phyloP scores from a whole-genome alignment of 1,139 yeast genomes.

The Torulaspora globosa region DNA sequence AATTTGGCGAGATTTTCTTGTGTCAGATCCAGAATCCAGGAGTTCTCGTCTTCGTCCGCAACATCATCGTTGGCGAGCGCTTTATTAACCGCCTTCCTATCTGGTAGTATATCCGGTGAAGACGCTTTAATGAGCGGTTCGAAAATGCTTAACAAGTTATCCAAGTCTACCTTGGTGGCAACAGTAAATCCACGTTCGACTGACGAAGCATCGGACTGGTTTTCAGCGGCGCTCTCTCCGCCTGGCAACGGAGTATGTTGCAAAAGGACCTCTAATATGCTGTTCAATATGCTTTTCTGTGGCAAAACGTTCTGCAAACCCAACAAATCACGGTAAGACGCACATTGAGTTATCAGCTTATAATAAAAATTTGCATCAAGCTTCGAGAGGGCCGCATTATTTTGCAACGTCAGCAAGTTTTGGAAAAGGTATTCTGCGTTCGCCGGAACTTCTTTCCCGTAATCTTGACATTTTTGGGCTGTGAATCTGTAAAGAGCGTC shows the following conservation, averaged over 20 bases:
- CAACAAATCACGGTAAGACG: constrained; percentile 23
- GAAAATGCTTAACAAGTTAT: constrained; percentile 26
- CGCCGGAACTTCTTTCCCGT: constrained; percentile 25
- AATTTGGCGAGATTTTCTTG: constrained; percentile 69
- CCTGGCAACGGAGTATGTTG: constrained; percentile 1
- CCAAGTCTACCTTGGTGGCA: constrained; percentile 25
- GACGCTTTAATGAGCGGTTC: constrained; percentile 21
- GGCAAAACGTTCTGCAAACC: constrained; percentile 19
- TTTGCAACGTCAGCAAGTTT: constrained; percentile 22
- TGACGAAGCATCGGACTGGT: not conserved
- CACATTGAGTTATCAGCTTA: constrained; percentile 25
- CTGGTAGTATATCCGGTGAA: not conserved
- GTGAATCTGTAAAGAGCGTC: constrained; percentile 61
- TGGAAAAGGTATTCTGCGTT: constrained; percentile 23
- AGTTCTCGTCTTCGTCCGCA: constrained; percentile 16
- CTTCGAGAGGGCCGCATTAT: constrained; percentile 7
- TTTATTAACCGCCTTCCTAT: constrained; percentile 1
- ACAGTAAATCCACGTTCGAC: constrained; percentile 5
- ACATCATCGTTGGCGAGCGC: constrained; percentile 16
- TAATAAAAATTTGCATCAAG: constrained; percentile 12
- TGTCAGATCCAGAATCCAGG: constrained; percentile 37
- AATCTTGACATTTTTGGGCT: constrained; percentile 44
- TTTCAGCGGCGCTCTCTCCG: constrained; percentile 7
- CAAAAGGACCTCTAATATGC: constrained; percentile 19
- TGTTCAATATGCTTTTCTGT: constrained; percentile 21